Conservation (phyloP, 768 basidiomycete species). For the Phanerodontia chrysosporium region DNA sequence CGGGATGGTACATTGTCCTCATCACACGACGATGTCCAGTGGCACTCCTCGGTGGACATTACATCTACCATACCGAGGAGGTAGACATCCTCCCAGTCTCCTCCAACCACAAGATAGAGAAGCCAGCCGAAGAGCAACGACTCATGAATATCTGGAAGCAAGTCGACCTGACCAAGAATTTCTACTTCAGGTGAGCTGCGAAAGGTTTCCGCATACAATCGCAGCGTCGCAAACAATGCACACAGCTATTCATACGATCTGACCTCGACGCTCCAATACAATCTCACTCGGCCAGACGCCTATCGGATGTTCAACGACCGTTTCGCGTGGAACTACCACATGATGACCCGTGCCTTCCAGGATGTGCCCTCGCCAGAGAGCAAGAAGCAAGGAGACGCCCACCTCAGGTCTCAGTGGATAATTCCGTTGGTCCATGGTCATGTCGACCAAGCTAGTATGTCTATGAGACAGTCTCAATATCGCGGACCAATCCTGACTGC, state of each 20-base stretch:
- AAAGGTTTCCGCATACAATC: not conserved
- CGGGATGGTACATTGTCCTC: constrained; percentile 93
- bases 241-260: constrained; percentile 91
- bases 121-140: constrained; percentile 83
- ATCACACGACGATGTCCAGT: constrained; percentile 89
- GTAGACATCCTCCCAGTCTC: constrained; percentile 80
- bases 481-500: not conserved
- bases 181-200: constrained; percentile 81
- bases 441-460: constrained; percentile 96
- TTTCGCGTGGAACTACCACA: constrained; percentile 93
- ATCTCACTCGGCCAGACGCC: constrained; percentile 60
- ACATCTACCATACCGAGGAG: constrained; percentile 92
- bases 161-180: constrained; percentile 98
- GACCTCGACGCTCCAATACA: constrained; percentile 90
- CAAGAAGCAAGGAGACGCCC: constrained; percentile 29
- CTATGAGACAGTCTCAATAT: not conserved
- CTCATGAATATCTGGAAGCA: constrained; percentile 90
- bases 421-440: constrained; percentile 92
- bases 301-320: constrained; percentile 77
- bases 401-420: constrained; percentile 70
- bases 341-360: constrained; percentile 67
- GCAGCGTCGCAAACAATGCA: not conserved
- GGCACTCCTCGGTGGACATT: constrained; percentile 91
- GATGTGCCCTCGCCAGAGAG: not conserved
- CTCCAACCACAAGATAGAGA: constrained; percentile 79